Evolutionary conservation across 2,329 filamentous ascomycete genomes (phyloP).

Genomic region (Pseudogymnoascus sp.): DNA sequence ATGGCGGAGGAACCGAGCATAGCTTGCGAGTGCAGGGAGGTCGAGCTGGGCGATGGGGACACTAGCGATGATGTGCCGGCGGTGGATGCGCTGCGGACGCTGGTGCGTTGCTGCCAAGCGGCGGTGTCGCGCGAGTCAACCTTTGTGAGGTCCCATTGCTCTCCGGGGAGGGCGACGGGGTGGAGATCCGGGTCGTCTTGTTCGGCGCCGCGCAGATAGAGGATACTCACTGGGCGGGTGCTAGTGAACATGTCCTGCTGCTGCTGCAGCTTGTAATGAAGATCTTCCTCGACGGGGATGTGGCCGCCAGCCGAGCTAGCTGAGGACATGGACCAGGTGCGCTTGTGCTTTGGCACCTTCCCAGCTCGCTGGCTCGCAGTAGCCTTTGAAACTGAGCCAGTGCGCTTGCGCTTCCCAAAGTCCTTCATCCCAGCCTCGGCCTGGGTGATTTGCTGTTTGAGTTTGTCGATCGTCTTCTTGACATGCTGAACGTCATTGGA

Average conservation of each 20-base stretch:
- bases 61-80: constrained; percentile 53
- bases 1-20: constrained; percentile 30
- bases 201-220: constrained; percentile 71
- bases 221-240: constrained; percentile 67
- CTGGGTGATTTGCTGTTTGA: constrained; percentile 88
- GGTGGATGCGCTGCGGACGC: constrained; percentile 50
- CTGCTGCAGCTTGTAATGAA: constrained; percentile 69
- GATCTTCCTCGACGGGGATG: constrained; percentile 61
- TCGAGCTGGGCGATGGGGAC: constrained; percentile 59
- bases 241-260: constrained; percentile 86
- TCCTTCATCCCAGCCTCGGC: constrained; percentile 61
- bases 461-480: constrained; percentile 92
- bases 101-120: constrained; percentile 37
- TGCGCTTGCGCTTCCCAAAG: constrained; percentile 57
- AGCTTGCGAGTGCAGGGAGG: constrained; percentile 53
- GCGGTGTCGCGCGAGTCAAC: constrained; percentile 32
- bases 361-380: constrained; percentile 52
- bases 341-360: constrained; percentile 85
- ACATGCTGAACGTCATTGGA: constrained; percentile 92
- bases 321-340: constrained; percentile 93
- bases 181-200: constrained; percentile 72
- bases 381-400: constrained; percentile 40
- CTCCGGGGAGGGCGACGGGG: constrained; percentile 66
- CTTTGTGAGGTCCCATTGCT: constrained; percentile 51
- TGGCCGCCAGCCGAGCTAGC: constrained; percentile 53